A percentile compares a stretch with the other conserved stretches of the same genome.
These are phyloP conservation scores for Sporothrix dimorphospora DNA, from an alignment of 2,329 filamentous ascomycete species.

Conservation along the genomic window DNA sequence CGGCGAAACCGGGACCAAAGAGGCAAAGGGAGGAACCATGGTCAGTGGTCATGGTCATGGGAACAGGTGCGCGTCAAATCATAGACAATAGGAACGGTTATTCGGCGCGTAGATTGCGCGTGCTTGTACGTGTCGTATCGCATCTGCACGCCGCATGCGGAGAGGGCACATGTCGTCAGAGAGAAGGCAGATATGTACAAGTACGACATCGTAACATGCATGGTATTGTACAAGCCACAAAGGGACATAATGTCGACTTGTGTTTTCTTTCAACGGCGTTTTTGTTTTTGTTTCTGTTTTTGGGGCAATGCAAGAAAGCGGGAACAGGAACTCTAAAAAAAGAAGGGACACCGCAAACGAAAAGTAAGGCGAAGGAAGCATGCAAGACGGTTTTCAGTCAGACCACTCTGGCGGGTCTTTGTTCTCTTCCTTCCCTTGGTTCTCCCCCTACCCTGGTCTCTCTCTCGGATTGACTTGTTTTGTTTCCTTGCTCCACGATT, in stretches of 20 bases:
- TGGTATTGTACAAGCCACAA: neutral
- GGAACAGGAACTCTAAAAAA: neutral
- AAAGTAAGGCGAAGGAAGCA: neutral
- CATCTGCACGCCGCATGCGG: neutral
- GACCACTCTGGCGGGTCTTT: constrained; percentile 2
- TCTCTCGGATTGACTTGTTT: neutral
- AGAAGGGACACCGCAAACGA: neutral
- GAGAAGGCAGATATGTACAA: neutral
- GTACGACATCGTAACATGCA: neutral
- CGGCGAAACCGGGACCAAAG: neutral
- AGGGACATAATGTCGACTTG: neutral
- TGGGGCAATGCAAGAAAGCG: neutral
- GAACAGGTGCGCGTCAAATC: neutral
- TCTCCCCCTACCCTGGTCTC: neutral
- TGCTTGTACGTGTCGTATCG: neutral
- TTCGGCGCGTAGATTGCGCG: neutral
- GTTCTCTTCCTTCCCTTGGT: neutral
- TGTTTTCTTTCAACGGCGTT: neutral
- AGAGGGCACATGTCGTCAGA: neutral
- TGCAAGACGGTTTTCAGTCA: neutral
- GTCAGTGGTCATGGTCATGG: constrained; percentile 14
- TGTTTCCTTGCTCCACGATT: neutral
- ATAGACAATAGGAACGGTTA: neutral
- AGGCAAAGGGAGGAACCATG: too few species aligned
- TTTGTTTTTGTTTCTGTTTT: neutral